Conservation (phyloP, 2,329 filamentous ascomycete species). For the Shiraia sp. region DNA sequence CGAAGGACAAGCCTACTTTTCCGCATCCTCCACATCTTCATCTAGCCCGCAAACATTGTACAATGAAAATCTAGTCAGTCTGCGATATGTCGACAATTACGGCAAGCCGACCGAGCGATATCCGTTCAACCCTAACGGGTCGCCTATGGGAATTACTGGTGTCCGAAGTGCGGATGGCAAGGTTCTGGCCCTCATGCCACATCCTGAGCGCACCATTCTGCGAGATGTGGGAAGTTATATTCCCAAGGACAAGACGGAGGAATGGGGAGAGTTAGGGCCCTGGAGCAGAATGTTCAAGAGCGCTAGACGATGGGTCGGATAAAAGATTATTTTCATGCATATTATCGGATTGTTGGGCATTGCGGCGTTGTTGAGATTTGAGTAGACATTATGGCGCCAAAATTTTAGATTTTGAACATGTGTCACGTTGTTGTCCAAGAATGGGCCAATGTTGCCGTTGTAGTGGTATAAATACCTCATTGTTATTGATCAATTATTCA, state of each 20-base stretch:
- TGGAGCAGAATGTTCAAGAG: constrained; percentile 88
- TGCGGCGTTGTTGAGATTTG: too few relatives aligned
- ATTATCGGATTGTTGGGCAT: neutral
- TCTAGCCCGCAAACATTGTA: constrained; percentile 58
- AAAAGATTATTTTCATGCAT: constrained; percentile 5
- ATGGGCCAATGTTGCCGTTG: too few relatives aligned
- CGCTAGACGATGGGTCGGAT: constrained; percentile 84
- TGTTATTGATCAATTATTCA: too few relatives aligned
- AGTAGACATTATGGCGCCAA: too few relatives aligned
- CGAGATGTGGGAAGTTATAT: constrained; percentile 77
- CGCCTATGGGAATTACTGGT: constrained; percentile 78
- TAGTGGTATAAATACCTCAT: too few relatives aligned
- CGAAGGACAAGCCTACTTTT: constrained; percentile 74
- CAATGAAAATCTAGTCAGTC: constrained; percentile 69
- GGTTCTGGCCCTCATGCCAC: constrained; percentile 89
- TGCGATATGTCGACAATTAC: constrained; percentile 86
- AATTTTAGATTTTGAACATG: too few relatives aligned
- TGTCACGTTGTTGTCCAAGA: too few relatives aligned
- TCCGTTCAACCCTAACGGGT: constrained; percentile 88
- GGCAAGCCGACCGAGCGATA: constrained; percentile 77
- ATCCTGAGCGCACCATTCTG: constrained; percentile 87
- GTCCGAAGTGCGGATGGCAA: constrained; percentile 77
- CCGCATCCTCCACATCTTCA: constrained; percentile 42
- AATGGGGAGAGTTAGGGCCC: constrained; percentile 81
- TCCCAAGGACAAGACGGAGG: constrained; percentile 62